These are phyloP conservation scores for Bipolaris oryzae DNA, from an alignment of 2,329 filamentous ascomycete species.

Conservation along the genomic window DNA sequence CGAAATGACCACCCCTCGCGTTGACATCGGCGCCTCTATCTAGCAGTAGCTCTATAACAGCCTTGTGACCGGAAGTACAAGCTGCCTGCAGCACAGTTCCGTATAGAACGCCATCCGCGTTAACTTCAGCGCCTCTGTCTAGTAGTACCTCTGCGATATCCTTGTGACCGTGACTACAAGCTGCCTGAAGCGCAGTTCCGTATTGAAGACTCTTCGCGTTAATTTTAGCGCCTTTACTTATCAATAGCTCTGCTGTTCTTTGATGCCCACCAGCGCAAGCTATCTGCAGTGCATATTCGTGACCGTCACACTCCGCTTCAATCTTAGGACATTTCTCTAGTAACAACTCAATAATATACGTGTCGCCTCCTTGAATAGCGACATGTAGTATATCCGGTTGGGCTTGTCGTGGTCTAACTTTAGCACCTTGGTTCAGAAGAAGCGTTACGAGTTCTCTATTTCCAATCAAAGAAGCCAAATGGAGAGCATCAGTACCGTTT, in stretches of 20 bases:
- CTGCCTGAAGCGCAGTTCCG: neutral
- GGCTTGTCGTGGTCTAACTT: too few relatives aligned
- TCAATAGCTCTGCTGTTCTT: constrained; percentile 4
- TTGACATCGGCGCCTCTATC: neutral
- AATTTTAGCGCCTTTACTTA: neutral
- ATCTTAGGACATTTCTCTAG: neutral
- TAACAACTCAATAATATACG: too few relatives aligned
- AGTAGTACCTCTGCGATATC: too few relatives aligned
- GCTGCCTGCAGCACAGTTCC: neutral
- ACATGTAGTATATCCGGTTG: too few relatives aligned
- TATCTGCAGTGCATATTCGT: neutral
- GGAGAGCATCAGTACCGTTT: neutral
- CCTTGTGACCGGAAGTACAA: neutral
- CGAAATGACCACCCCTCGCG: neutral
- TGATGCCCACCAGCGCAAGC: neutral
- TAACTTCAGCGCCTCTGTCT: too few relatives aligned
- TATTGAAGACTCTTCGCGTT: neutral
- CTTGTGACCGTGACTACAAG: too few relatives aligned
- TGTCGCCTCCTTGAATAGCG: too few relatives aligned
- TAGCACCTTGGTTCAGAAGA: neutral
- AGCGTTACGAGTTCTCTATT: neutral
- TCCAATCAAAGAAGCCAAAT: neutral
- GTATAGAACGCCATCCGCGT: too few relatives aligned
- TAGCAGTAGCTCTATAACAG: constrained; percentile 3
- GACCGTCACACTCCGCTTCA: neutral